Conservation (phyloP, 2,329 filamentous ascomycete species). For the Arthroderma sp. region DNA sequence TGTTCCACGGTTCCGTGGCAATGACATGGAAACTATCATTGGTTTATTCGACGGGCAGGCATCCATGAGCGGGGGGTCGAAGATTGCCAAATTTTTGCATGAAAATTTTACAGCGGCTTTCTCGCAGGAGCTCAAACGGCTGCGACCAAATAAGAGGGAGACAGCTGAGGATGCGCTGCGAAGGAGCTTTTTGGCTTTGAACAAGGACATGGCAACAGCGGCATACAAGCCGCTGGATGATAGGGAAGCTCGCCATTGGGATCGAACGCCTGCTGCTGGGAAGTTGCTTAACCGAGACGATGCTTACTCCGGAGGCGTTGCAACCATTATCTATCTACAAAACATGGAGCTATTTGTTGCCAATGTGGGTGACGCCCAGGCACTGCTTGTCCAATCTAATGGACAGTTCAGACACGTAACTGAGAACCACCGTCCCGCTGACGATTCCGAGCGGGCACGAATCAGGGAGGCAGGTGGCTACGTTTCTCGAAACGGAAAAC, state of each 20-base stretch:
- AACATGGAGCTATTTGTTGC: slow-evolving; percentile 85
- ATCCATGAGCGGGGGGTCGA: slow-evolving; percentile 79
- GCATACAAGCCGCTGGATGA: slow-evolving; percentile 72
- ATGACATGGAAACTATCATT: slow-evolving; percentile 76
- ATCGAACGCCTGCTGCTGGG: slow-evolving; percentile 55
- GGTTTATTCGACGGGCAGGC: slow-evolving; percentile 94
- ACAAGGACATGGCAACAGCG: slow-evolving; percentile 83
- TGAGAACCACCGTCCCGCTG: slow-evolving; percentile 83
- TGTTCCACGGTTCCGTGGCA: slow-evolving; percentile 78
- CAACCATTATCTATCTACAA: slow-evolving; percentile 80
- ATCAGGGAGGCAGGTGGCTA: slow-evolving; percentile 92
- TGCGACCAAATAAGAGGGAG: slow-evolving; percentile 56
- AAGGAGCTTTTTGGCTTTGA: slow-evolving; percentile 73
- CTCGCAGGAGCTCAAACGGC: slow-evolving; percentile 60
- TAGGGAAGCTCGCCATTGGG: slow-evolving; percentile 43
- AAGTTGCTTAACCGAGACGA: slow-evolving; percentile 80
- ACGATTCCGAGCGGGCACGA: slow-evolving; percentile 66
- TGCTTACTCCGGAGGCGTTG: slow-evolving; percentile 76
- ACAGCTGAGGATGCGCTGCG: slow-evolving; percentile 71
- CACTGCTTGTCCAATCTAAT: slow-evolving; percentile 85
- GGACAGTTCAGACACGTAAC: slow-evolving; percentile 74
- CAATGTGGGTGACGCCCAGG: slow-evolving; percentile 90
- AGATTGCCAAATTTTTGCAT: slow-evolving; percentile 90
- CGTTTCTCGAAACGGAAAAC: slow-evolving; percentile 83
- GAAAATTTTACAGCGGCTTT: slow-evolving; percentile 89